Evolutionary conservation across 495 filamentous ascomycete species (phyloP), one percentile per base, ranked within the genome.

Genomic region (Cryomyces minteri): DNA sequence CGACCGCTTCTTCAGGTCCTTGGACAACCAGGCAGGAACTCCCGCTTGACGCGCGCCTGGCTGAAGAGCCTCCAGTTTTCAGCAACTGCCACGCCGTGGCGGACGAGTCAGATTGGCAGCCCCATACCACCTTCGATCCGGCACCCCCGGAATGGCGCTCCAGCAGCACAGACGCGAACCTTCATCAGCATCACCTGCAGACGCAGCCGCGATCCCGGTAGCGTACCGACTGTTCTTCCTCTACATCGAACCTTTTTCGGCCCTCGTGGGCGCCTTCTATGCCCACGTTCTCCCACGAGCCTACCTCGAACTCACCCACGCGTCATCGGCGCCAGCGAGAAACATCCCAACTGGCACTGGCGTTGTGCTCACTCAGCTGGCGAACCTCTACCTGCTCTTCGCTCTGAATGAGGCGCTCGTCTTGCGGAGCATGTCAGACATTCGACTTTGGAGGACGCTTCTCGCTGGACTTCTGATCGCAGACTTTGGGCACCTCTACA

Each of bases 351-450:
- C 58, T 14, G 54, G 57, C 6, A 76, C 73, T 0, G 66, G 66
- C 1, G 70, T 82, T 39, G 67, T 68, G 12, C 59, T 79, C 38
- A 69, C 72, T 12, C 75, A 80, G 58, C 71, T 80, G 14, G 76
- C 69, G 31, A 80, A 79, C 55, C 51, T 80, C 14, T 80, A 80
- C 59, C 51, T 80, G 6, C 62, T 79, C 41, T 80, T 85, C 57
- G 73, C 77, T 45, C 48, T 85, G 40, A 82, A 74, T 57, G 78
- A 85, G 59, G 77, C 74, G 3, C 60, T 83, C 11, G 71, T 83
- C 10, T 64, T 84, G 43, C 77, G 80, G 18, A 59, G 68, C 6
- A 76, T 79, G 5, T 58, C 60, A 14, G 74, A 83, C 55, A 47
- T 76, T 5, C 60, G 62, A 5, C 77, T 84, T 44, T 84, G 80